Conservation (phyloP, 192 early-diverging fungal species). For the Physocladia obscura region DNA sequence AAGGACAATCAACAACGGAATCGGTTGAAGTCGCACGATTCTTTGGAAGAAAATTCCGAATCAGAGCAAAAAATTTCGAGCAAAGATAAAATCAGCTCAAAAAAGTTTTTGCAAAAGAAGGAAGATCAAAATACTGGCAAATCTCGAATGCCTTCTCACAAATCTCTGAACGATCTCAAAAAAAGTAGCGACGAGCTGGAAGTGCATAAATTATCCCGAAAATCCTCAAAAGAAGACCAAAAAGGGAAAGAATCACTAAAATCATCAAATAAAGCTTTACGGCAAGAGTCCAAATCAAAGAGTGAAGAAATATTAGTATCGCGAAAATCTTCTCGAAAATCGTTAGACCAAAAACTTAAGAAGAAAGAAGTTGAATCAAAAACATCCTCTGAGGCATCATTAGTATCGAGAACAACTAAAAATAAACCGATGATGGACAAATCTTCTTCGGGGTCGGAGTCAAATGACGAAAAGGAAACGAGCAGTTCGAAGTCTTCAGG, state of each 20-base stretch:
- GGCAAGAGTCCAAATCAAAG: neutral
- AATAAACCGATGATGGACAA: neutral
- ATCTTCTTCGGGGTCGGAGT: no score
- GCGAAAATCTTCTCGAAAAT: conserved; percentile 13
- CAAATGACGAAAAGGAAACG: no score
- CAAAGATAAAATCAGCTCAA: neutral
- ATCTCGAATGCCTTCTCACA: neutral
- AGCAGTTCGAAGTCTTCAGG: no score
- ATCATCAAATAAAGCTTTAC: neutral
- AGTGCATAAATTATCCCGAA: neutral
- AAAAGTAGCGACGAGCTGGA: neutral
- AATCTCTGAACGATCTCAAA: conserved; percentile 14
- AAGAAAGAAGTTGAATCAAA: no score
- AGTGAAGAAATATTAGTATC: neutral
- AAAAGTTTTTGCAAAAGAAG: neutral
- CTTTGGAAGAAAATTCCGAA: no score
- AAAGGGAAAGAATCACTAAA: neutral
- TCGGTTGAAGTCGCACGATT: no score
- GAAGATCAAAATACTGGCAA: neutral
- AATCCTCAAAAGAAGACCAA: neutral
- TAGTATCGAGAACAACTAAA: neutral
- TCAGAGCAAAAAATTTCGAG: no score
- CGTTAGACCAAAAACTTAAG: neutral
- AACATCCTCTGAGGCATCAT: neutral
- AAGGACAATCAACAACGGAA: no score